phyloP scores from a whole-genome alignment of 202 grass and related monocot species.

The Zoysia matrella region DNA sequence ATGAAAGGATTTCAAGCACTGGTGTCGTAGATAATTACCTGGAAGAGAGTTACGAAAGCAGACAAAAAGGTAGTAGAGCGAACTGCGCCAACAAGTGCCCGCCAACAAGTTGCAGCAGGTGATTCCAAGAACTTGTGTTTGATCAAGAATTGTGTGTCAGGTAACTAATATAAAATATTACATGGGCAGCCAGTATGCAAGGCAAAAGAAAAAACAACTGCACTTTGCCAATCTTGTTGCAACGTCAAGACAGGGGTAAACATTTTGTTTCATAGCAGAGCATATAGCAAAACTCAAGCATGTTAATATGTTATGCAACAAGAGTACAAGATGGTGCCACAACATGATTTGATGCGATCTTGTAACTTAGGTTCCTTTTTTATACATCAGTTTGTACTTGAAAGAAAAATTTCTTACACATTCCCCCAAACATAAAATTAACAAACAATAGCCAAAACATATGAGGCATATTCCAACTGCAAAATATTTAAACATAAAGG shows the following conservation, averaged over 20 bases:
- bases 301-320: slow-evolving; percentile 5
- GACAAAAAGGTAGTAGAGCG: slow-evolving; percentile 96
- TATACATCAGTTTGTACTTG: slow-evolving; percentile 19
- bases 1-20: neutral
- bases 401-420: slow-evolving; percentile 26
- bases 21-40: slow-evolving; percentile 59
- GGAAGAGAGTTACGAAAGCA: slow-evolving; percentile 89
- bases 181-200: neutral
- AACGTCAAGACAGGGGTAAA: slow-evolving; percentile 1
- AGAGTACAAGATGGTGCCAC: slow-evolving; percentile 10
- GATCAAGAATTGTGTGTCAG: slow-evolving; percentile 35
- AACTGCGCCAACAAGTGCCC: slow-evolving; percentile 87
- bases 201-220: slow-evolving; percentile 3
- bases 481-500: slow-evolving; percentile 25
- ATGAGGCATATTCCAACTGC: neutral
- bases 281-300: slow-evolving; percentile 17
- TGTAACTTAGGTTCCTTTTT: slow-evolving; percentile 8
- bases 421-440: neutral
- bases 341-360: slow-evolving; percentile 8
- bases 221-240: neutral
- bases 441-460: slow-evolving; percentile 23
- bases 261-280: slow-evolving; percentile 34
- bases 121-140: slow-evolving; percentile 90
- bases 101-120: slow-evolving; percentile 80
- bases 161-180: slow-evolving; percentile 13